phyloP scores from a whole-genome alignment of 352 stramenopile species.

The Phytophthora podocarpi region DNA sequence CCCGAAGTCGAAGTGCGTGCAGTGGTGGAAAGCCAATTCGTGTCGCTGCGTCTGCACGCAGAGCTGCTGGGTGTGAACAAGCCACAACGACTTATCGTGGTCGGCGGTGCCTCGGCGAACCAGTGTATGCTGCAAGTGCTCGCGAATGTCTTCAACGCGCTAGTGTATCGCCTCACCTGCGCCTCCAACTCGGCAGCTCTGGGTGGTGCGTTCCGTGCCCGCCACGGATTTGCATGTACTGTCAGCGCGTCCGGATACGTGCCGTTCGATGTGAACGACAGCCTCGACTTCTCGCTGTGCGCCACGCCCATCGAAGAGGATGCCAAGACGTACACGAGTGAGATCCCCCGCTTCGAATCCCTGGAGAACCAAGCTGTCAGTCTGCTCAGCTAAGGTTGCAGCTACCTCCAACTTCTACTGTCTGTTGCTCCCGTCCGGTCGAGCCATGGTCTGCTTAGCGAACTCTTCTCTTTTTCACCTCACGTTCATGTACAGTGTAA shows the following conservation, averaged over 20 bases:
- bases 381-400: conserved; percentile 22
- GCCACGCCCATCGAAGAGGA: conserved; percentile 33
- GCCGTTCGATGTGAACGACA: conserved; percentile 40
- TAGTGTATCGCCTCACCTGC: conserved; percentile 50
- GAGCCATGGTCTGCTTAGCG: too few relatives aligned
- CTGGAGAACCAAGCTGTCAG: conserved; percentile 47
- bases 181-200: conserved; percentile 59
- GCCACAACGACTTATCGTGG: conserved; percentile 61
- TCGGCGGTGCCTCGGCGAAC: conserved; percentile 66
- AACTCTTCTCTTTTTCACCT: too few relatives aligned
- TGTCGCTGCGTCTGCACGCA: conserved; percentile 60
- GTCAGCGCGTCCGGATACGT: conserved; percentile 28
- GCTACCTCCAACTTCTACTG: not conserved
- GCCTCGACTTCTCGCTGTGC: conserved; percentile 48
- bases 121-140: conserved; percentile 60
- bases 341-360: conserved; percentile 40
- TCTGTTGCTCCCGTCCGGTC: conserved; percentile 4
- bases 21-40: conserved; percentile 70
- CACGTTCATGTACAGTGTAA: too few relatives aligned
- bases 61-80: conserved; percentile 59
- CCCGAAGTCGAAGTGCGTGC: conserved; percentile 54
- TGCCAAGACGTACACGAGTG: conserved; percentile 39
- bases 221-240: conserved; percentile 43
- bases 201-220: conserved; percentile 54
- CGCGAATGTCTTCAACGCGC: conserved; percentile 62